Base-by-base conservation (phyloP, 805 yeast genomes). In the Dipodascus albidus region DNA sequence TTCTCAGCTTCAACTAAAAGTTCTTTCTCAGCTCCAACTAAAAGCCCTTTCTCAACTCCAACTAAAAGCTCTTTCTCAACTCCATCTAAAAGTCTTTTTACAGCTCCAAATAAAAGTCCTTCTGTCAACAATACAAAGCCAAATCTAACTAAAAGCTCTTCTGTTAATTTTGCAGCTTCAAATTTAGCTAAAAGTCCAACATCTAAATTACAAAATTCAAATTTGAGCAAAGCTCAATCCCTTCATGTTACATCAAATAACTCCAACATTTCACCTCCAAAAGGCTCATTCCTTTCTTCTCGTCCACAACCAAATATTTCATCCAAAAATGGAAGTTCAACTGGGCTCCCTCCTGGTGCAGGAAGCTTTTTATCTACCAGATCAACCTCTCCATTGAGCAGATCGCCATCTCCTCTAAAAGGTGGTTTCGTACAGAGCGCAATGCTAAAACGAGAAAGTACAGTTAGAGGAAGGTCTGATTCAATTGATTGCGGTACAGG, bases 391-490 rank as follows among this genome's bases (percentile, higher is more conserved):
- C 44, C 17, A 4, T 4, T 38, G 20, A 38, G 20, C n/a, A 50
- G 57, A 22, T 52, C 60, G 9, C 50, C 58, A 3, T 54, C 59
- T 41, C 64, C 65, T 6, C 48, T 62, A 3, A 41, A 57, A 41
- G 64, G 62, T 8, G 55, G 60, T 42, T 62, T 62, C 49, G 54
- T 62, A 15, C 61, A 59, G 23, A 58, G 63, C n/a, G 66, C 66
- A n/a, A 50, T 61, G 56, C 57, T 62, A 24, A 60, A 57, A 49
- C 51, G 65, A 3, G 62, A 59, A 48, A 58, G 58, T 2, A 60
- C 62, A 19, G n/a, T 47, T n/a, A 15, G 44, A 17, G 44, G 44
- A 38, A 38, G 44, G n/a, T 38, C 44, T 11, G 44, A 38, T 17
- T 38, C 44, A n/a, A 38, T 19, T n/a, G 44, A 38, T 6, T 6